Conservation (phyloP, 148 eudicot genomes). For the Gaultheria prostrata region DNA sequence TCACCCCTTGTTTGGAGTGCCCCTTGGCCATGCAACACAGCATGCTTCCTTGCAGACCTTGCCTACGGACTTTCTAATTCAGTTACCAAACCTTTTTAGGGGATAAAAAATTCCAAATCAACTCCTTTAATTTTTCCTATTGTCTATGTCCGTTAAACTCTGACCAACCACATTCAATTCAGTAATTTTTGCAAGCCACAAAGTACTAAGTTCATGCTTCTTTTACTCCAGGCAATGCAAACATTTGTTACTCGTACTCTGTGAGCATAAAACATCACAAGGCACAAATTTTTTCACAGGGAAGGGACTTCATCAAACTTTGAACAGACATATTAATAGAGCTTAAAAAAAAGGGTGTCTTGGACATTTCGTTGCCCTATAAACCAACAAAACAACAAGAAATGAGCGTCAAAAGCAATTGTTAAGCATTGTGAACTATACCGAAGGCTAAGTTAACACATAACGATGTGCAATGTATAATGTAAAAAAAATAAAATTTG, state of each 20-base stretch:
- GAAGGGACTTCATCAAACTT: slow-evolving; percentile 10
- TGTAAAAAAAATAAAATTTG: no score
- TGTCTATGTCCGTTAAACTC: background rate
- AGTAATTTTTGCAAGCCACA: background rate
- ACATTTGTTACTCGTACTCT: background rate
- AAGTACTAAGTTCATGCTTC: background rate
- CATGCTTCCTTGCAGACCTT: background rate
- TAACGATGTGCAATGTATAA: no score
- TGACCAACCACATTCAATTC: background rate
- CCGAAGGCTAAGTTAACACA: background rate
- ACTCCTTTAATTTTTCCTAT: background rate
- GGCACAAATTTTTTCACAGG: background rate
- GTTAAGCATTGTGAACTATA: background rate
- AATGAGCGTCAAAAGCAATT: background rate
- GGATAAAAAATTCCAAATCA: background rate
- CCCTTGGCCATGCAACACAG: background rate
- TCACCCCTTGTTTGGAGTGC: background rate
- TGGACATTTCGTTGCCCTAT: background rate
- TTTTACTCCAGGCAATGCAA: background rate
- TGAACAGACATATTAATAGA: background rate
- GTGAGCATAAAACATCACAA: background rate
- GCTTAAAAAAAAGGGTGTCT: background rate
- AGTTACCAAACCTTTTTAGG: background rate
- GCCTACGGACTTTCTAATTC: background rate
- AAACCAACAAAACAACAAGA: slow-evolving; percentile 7